phyloP scores from a whole-genome alignment of 768 basidiomycete species.

The Auricularia sp. region DNA sequence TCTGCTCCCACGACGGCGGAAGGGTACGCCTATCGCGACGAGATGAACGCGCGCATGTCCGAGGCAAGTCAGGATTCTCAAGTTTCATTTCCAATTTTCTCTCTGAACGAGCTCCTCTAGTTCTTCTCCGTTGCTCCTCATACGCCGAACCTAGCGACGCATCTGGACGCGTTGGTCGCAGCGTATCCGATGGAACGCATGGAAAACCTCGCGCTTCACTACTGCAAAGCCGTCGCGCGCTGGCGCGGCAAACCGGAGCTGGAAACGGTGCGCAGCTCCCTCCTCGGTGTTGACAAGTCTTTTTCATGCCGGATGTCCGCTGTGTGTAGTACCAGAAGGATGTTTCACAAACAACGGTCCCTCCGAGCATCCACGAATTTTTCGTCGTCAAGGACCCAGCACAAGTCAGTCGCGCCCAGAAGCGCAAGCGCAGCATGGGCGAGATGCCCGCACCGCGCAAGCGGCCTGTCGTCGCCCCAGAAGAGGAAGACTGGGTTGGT shows the following conservation, averaged over 20 bases:
- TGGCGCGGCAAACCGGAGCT: constrained; percentile 84
- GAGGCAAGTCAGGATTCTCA: constrained; percentile 38
- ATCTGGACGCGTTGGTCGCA: constrained; percentile 47
- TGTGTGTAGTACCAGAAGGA: constrained; percentile 7
- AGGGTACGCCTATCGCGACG: constrained; percentile 52
- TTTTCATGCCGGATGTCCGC: no score
- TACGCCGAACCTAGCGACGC: constrained; percentile 54
- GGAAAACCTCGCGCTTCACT: constrained; percentile 66
- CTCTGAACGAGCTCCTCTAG: constrained; percentile 26
- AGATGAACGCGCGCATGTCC: constrained; percentile 64
- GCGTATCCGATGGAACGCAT: constrained; percentile 75
- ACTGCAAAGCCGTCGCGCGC: constrained; percentile 70
- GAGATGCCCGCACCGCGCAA: not conserved
- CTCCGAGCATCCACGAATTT: not conserved
- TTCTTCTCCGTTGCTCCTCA: constrained; percentile 67
- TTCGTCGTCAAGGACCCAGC: not conserved
- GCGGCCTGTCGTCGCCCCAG: not conserved
- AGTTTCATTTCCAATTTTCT: not conserved
- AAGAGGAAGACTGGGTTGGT: constrained; percentile 9
- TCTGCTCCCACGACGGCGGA: constrained; percentile 27
- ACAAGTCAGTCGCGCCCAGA: not conserved
- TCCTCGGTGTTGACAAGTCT: not conserved
- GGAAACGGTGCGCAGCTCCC: constrained; percentile 11
- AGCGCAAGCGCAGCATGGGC: not conserved
- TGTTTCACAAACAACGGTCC: not conserved